Evolutionary conservation across 805 yeast species (phyloP).

Genomic region (Ogataea minuta): DNA sequence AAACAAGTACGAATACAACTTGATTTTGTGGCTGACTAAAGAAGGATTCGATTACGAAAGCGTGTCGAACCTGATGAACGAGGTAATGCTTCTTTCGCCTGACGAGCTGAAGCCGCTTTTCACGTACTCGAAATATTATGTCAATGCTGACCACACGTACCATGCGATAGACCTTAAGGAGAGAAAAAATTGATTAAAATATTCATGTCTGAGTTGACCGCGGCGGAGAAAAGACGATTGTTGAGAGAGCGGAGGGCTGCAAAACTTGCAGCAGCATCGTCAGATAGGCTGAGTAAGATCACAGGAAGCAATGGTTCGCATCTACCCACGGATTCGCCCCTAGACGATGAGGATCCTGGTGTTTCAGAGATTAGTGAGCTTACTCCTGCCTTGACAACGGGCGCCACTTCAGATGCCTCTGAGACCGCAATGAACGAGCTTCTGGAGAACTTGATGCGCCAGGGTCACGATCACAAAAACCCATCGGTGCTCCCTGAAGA

Average conservation of each 20-base stretch:
- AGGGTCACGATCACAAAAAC: slow-evolving; percentile 14
- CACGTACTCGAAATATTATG: slow-evolving; percentile 19
- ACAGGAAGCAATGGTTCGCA: slow-evolving; percentile 40
- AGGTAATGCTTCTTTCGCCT: slow-evolving; percentile 16
- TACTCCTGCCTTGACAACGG: slow-evolving; percentile 12
- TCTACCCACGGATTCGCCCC: slow-evolving; percentile 35
- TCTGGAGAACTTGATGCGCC: slow-evolving; percentile 18
- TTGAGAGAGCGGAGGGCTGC: slow-evolving; percentile 66
- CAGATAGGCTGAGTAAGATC: slow-evolving; percentile 51
- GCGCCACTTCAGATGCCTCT: slow-evolving; percentile 5
- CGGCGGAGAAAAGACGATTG: slow-evolving; percentile 56
- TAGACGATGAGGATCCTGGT: slow-evolving; percentile 27
- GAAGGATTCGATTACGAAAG: slow-evolving; percentile 16
- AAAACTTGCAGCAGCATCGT: slow-evolving; percentile 54
- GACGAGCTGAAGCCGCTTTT: slow-evolving; percentile 21
- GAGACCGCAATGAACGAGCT: slow-evolving; percentile 20
- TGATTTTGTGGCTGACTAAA: slow-evolving; percentile 19
- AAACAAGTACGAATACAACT: slow-evolving; percentile 13
- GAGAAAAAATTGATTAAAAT: slow-evolving; percentile 1
- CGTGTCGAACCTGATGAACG: slow-evolving; percentile 16
- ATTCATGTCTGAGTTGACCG: slow-evolving; percentile 43
- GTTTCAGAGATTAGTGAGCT: slow-evolving; percentile 20
- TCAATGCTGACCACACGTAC: slow-evolving; percentile 17
- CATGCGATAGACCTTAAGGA: slow-evolving; percentile 16
- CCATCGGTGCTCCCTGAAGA: slow-evolving; percentile 25